Conservation (phyloP, 306 rosid genomes). For the Lathyrus oleraceus region DNA sequence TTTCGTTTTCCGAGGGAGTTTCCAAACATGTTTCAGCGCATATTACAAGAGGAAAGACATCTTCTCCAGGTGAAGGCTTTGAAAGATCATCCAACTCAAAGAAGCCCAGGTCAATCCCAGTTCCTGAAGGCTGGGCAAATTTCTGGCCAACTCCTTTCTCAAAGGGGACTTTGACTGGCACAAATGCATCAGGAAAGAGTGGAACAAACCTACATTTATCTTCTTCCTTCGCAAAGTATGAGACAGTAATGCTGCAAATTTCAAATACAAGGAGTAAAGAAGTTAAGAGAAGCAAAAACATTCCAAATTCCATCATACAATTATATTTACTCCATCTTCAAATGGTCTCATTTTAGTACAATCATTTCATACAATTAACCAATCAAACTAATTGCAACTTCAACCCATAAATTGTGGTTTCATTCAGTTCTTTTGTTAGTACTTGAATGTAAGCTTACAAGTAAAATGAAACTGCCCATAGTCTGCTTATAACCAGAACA, state of each 20-base stretch:
- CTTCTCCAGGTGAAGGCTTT: slow-evolving; percentile 77
- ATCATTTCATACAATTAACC: background rate
- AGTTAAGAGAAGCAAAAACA: slow-evolving; percentile 23
- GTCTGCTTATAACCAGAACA: background rate
- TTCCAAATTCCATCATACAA: slow-evolving; percentile 9
- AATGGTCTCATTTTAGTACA: slow-evolving; percentile 3
- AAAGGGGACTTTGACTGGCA: slow-evolving; percentile 69
- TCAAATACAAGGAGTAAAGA: slow-evolving; percentile 31
- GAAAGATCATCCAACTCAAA: slow-evolving; percentile 84
- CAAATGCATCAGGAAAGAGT: slow-evolving; percentile 57
- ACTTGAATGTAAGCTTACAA: slow-evolving; percentile 25
- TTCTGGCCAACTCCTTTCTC: slow-evolving; percentile 81
- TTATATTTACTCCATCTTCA: slow-evolving; percentile 9
- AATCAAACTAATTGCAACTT: slow-evolving; percentile 17
- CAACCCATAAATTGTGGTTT: slow-evolving; percentile 21
- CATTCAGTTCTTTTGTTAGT: background rate
- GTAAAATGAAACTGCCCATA: slow-evolving; percentile 12
- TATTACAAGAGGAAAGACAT: slow-evolving; percentile 76
- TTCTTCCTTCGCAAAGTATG: slow-evolving; percentile 92
- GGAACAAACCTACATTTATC: slow-evolving; percentile 72
- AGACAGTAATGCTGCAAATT: slow-evolving; percentile 67
- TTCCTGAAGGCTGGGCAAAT: slow-evolving; percentile 75
- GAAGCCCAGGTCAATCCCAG: slow-evolving; percentile 89
- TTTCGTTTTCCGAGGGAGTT: slow-evolving; percentile 43
- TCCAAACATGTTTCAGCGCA: slow-evolving; percentile 64